Conservation (phyloP, 208 protist genomes). For the Acanthamoeba culbertsoni region DNA sequence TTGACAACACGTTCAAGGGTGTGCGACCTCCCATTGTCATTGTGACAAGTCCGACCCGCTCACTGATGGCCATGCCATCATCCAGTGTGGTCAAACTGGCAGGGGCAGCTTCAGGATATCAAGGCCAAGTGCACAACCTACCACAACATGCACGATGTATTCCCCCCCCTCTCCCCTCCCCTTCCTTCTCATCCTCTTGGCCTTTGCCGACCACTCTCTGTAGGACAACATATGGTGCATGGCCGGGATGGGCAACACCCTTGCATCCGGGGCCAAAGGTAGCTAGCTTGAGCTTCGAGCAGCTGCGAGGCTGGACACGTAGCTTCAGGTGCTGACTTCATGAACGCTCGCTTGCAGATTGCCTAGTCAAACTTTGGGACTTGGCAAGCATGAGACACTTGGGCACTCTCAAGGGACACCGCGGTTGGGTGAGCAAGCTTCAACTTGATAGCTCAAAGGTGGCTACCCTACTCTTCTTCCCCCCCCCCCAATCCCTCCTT, state of each 20-base stretch:
- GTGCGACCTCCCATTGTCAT: background rate
- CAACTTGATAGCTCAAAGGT: background rate
- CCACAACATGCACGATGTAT: background rate
- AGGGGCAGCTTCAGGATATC: background rate
- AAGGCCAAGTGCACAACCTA: constrained; percentile 1
- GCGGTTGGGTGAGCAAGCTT: background rate
- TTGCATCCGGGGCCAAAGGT: background rate
- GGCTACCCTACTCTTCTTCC: background rate
- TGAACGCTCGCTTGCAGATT: background rate
- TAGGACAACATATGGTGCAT: constrained; percentile 11
- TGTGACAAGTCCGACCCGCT: background rate
- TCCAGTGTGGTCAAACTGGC: background rate
- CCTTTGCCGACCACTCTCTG: background rate
- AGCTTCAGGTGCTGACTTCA: background rate
- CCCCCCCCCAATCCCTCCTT: background rate
- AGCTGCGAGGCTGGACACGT: background rate
- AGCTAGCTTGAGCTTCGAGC: too few relatives aligned
- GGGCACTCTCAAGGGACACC: background rate
- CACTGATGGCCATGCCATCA: too few relatives aligned
- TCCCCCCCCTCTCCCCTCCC: background rate
- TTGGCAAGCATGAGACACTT: background rate
- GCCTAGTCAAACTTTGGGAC: background rate
- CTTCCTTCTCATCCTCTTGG: background rate
- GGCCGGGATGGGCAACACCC: background rate
- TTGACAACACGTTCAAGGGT: constrained; percentile 3